Base-by-base conservation (phyloP, 2,329 filamentous ascomycete genomes). In the Sporothrix curviconia region DNA sequence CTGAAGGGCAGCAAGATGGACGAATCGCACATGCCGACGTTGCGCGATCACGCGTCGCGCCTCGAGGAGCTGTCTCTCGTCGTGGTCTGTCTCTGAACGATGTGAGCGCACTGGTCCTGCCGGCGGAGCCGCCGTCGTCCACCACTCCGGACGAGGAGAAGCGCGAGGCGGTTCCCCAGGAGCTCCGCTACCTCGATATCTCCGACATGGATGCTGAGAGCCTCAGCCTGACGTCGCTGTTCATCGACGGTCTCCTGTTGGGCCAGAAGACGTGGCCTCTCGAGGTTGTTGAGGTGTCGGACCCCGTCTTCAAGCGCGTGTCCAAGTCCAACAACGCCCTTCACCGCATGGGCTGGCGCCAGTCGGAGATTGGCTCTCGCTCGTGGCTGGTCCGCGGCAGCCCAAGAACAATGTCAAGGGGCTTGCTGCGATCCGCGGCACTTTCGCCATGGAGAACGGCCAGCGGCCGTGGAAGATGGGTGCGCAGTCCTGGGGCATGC, bases 401-500 rank as follows among this genome's bases (percentile, higher is more conserved):
- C 62, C 72, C 76, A 58, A 65, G 2, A 25, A 67, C 12, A 60
- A 63, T 40, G 22, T 36, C 49, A 83, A 87, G 67, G 80, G 25
- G 7, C 7, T 37, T 8, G 19, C 47, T 30, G 36, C 22, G 9
- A 50, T 12, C 19, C 54, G 7, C 4, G 59, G 61, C 43, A 55
- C 25, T 15, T 62, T 58, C 50, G 57, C 59, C 49, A 63, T 63
- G 62, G 60, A 61, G 43, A 58, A 85, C 63, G 83, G 83, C 1
- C 70, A 74, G 47, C 76, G 85, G 32, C 73, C 75, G 65, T 94
- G 89, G 89, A 94, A 94, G 76, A 87, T 90, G 86, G 89, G 89
- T 32, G 89, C 89, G 50, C 82, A 83, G 64, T 89, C 84, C 74
- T 92, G 89, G 89, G 89, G 89, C 37, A 91, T 91, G 84, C 80